A percentile compares a stretch with the other conserved stretches of the same genome.
Evolutionary conservation across 2,329 filamentous ascomycete species (phyloP).

Genomic region (Pseudodiploospora longispora): DNA sequence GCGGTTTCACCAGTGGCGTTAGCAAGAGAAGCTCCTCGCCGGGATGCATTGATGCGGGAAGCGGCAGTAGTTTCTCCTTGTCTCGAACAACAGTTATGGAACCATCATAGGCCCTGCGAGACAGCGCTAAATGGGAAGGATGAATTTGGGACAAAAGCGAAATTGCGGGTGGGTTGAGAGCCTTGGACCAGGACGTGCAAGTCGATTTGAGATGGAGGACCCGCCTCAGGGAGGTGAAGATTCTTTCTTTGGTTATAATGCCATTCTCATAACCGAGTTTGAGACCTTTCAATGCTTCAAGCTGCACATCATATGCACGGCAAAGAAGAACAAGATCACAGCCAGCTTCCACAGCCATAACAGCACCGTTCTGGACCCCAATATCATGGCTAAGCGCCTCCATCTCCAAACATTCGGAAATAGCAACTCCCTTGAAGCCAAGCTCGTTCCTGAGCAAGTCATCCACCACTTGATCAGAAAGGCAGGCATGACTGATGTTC

Average conservation of each 20-base stretch:
- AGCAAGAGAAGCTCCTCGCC: slow-evolving; percentile 85
- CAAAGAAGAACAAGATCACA: slow-evolving; percentile 89
- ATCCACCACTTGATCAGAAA: slow-evolving; percentile 89
- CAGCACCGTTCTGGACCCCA: slow-evolving; percentile 90
- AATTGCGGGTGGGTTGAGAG: slow-evolving; percentile 77
- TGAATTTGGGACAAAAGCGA: slow-evolving; percentile 72
- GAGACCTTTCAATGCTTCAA: slow-evolving; percentile 84
- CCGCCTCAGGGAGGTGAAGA: slow-evolving; percentile 71
- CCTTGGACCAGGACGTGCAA: slow-evolving; percentile 86
- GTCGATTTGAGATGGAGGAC: slow-evolving; percentile 74
- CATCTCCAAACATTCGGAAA: slow-evolving; percentile 96
- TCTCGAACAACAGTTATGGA: slow-evolving; percentile 92
- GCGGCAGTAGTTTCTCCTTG: slow-evolving; percentile 73
- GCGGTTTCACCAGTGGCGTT: slow-evolving; percentile 81
- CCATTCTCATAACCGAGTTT: slow-evolving; percentile 86
- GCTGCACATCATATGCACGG: slow-evolving; percentile 77
- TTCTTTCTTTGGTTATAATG: slow-evolving; percentile 72
- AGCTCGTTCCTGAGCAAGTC: slow-evolving; percentile 82
- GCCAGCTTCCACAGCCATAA: slow-evolving; percentile 95
- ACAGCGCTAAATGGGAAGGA: slow-evolving; percentile 71
- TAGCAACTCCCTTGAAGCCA: slow-evolving; percentile 83
- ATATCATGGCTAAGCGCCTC: slow-evolving; percentile 92
- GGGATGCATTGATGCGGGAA: slow-evolving; percentile 71
- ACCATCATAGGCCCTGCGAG: slow-evolving; percentile 78
- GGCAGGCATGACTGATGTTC: slow-evolving; percentile 90